A percentile compares a stretch with the other conserved stretches of the same genome.
phyloP scores from a whole-genome alignment of 805 yeast species.

The Suhomyces kilbournensis region DNA sequence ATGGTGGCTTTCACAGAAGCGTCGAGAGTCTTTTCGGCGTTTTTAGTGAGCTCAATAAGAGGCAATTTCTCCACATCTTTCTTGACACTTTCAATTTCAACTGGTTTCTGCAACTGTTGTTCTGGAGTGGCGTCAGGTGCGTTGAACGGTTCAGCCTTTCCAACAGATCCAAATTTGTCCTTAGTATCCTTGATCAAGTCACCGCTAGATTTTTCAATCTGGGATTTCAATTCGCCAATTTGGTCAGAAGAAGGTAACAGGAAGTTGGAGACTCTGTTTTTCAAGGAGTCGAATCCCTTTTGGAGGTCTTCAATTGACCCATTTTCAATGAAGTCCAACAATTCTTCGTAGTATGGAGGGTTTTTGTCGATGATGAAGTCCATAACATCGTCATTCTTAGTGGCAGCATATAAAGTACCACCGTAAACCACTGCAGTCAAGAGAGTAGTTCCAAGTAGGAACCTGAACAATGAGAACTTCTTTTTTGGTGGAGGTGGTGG shows the following conservation, averaged over 20 bases:
- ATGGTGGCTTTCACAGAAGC: conserved; percentile 33
- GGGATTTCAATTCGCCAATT: conserved; percentile 30
- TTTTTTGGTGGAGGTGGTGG: conserved; percentile 15
- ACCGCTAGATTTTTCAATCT: conserved; percentile 32
- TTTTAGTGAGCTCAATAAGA: conserved; percentile 24
- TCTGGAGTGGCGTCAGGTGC: conserved; percentile 30
- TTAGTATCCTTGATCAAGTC: conserved; percentile 36
- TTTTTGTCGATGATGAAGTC: conserved; percentile 43
- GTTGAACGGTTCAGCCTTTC: not conserved
- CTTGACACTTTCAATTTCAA: conserved; percentile 32
- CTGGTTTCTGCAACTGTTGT: conserved; percentile 41
- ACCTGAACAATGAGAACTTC: conserved; percentile 28
- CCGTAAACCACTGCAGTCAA: conserved; percentile 33
- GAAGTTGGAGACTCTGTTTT: conserved; percentile 17
- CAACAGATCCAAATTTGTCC: conserved; percentile 21
- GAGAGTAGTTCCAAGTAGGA: conserved; percentile 29
- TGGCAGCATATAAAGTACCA: conserved; percentile 38
- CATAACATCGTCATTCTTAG: conserved; percentile 43
- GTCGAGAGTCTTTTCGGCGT: conserved; percentile 25
- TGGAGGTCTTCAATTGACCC: conserved; percentile 33
- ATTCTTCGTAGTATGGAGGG: conserved; percentile 42
- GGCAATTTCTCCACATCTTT: conserved; percentile 33
- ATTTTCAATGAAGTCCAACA: conserved; percentile 35
- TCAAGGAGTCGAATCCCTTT: conserved; percentile 15
- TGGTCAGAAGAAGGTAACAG: conserved; percentile 31